A percentile compares a stretch with the other conserved stretches of the same genome.
Conservation (phyloP, 768 basidiomycete genomes). For the Rhodotorula paludigena region DNA sequence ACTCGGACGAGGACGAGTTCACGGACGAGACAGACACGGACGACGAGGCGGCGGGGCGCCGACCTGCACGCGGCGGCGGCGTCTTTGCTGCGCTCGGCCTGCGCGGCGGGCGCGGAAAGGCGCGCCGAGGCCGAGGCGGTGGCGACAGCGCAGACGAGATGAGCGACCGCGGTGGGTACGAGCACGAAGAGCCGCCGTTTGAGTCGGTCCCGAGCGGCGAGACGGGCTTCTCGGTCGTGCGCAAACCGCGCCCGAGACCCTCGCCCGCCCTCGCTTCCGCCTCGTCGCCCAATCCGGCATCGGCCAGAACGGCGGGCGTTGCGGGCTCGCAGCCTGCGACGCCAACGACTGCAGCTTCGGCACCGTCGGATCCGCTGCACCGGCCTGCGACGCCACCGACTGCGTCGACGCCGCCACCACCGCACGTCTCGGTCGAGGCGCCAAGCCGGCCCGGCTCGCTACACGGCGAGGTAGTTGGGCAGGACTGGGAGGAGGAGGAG, state of each 20-base stretch:
- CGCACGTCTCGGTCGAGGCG: conserved; percentile 34
- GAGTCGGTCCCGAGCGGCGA: conserved; percentile 6
- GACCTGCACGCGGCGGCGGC: not conserved
- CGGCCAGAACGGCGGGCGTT: not conserved
- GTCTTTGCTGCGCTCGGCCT: not conserved
- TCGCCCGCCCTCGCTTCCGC: not conserved
- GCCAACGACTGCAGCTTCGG: not conserved
- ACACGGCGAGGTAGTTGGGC: conserved; percentile 4
- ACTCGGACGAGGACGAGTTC: conserved; percentile 29
- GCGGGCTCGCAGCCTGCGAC: not conserved
- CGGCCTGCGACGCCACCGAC: not conserved
- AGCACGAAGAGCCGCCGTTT: not conserved
- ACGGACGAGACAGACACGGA: conserved; percentile 28
- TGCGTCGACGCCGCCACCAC: not conserved
- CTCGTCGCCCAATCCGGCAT: not conserved
- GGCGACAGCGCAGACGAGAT: not conserved
- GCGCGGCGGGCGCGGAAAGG: not conserved
- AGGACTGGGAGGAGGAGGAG: conserved; percentile 1
- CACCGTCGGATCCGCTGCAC: conserved; percentile 16
- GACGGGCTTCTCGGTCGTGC: conserved; percentile 36
- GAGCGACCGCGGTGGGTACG: not conserved
- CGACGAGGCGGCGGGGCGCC: conserved; percentile 2
- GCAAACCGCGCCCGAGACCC: conserved; percentile 25
- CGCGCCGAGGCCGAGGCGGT: not conserved
- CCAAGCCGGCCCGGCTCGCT: conserved; percentile 23